Conservation (phyloP, 371 early-diverging fungal species). For the Mortierella sp. region DNA sequence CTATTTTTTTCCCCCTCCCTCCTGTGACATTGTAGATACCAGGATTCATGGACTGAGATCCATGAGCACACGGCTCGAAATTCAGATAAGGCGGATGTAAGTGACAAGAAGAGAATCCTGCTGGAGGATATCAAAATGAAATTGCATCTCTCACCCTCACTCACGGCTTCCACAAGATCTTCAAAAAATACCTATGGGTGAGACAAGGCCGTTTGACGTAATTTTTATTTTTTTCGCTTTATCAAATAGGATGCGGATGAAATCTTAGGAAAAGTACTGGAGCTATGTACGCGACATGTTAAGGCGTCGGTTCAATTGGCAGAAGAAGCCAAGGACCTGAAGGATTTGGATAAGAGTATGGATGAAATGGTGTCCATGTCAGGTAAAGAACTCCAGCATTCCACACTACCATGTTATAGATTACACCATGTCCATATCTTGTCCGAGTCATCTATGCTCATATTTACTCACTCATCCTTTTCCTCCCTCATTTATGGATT, state of each 20-base stretch:
- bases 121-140: no score
- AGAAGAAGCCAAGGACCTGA: slow-evolving; percentile 26
- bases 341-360: slow-evolving; percentile 26
- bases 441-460: not conserved
- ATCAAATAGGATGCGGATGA: slow-evolving; percentile 36
- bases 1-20: no score
- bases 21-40: slow-evolving; percentile 29
- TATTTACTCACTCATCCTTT: not conserved
- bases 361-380: slow-evolving; percentile 26
- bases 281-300: slow-evolving; percentile 33
- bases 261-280: slow-evolving; percentile 38
- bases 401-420: not conserved
- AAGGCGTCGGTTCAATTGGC: slow-evolving; percentile 13
- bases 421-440: not conserved
- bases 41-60: slow-evolving; percentile 51
- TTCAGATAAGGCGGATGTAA: slow-evolving; percentile 46
- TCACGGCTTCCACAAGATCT: no score
- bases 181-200: not conserved
- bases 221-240: not conserved
- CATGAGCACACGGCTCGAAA: slow-evolving; percentile 40
- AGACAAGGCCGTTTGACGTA: not conserved
- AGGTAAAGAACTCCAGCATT: slow-evolving; percentile 8
- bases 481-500: no score
- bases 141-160: no score
- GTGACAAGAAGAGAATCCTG: not conserved